phyloP scores from a whole-genome alignment of 108 stramenopile genomes.

The Cyclotella atomus region DNA sequence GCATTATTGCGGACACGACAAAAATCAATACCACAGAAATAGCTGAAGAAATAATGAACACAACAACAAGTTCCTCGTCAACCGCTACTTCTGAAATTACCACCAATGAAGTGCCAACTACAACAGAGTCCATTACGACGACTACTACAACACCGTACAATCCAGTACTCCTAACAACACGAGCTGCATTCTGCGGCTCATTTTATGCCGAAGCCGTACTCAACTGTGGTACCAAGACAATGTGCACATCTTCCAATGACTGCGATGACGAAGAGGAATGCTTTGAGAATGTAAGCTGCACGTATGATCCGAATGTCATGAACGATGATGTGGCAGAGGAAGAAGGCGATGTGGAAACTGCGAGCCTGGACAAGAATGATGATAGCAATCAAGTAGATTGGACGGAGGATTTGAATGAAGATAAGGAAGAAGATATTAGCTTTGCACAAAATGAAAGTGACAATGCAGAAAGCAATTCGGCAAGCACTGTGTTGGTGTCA shows the following conservation, averaged over 20 bases:
- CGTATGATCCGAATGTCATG: constrained; percentile 3
- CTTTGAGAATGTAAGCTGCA: constrained; percentile 16
- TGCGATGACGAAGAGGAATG: constrained; percentile 6
- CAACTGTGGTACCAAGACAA: constrained; percentile 3
- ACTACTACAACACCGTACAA: background rate
- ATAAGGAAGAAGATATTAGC: background rate
- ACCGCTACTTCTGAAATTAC: background rate
- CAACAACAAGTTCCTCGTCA: background rate
- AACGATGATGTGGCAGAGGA: background rate
- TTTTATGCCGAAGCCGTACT: constrained; percentile 17
- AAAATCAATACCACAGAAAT: background rate
- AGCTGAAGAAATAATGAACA: background rate
- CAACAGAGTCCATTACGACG: background rate
- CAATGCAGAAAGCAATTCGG: background rate
- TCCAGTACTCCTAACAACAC: background rate
- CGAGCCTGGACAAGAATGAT: no score
- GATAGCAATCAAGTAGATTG: background rate
- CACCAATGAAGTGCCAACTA: background rate
- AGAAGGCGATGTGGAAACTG: background rate
- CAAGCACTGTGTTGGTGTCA: background rate
- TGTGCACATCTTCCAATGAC: constrained; percentile 8
- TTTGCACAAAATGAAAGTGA: background rate
- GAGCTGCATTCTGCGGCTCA: constrained; percentile 12
- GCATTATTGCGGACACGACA: background rate
- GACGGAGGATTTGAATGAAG: background rate